Conservation (phyloP, 805 yeast genomes). For the Saccharomycopsis schoenii region DNA sequence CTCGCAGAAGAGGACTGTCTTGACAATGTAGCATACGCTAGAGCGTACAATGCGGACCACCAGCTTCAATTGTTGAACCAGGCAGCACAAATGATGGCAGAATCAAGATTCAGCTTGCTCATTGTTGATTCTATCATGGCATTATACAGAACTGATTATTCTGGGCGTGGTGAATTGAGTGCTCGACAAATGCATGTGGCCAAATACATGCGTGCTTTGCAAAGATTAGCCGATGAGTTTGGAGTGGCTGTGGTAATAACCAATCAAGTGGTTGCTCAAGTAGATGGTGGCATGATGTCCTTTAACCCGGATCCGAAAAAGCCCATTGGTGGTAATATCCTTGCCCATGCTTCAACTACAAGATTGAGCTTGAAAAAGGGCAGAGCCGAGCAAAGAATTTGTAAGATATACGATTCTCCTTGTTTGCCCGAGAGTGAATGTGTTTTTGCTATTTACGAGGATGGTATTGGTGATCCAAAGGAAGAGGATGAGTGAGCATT, state of each 20-base stretch:
- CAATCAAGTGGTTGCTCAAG: slow-evolving; percentile 96
- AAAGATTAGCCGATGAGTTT: slow-evolving; percentile 91
- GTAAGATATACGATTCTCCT: slow-evolving; percentile 93
- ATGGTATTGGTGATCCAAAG: slow-evolving; percentile 93
- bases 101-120: slow-evolving; percentile 77
- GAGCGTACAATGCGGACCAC: slow-evolving; percentile 96
- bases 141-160: slow-evolving; percentile 83
- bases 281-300: slow-evolving; percentile 62
- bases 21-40: slow-evolving; percentile 93
- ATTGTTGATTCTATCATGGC: slow-evolving; percentile 99
- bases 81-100: slow-evolving; percentile 95
- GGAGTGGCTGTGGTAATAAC: slow-evolving; percentile 95
- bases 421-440: slow-evolving; percentile 94
- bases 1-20: slow-evolving; percentile 88
- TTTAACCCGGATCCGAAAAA: slow-evolving; percentile 96
- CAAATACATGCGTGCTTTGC: slow-evolving; percentile 81
- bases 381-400: slow-evolving; percentile 82
- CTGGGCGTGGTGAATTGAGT: slow-evolving; percentile 92
- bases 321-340: slow-evolving; percentile 96
- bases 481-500: slow-evolving; percentile 44
- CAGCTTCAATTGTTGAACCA: slow-evolving; percentile 76
- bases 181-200: slow-evolving; percentile 95
- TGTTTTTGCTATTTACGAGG: slow-evolving; percentile 90
- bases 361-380: slow-evolving; percentile 86
- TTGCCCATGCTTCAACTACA: slow-evolving; percentile 95